Evolutionary conservation across 176 grass and related monocot genomes (phyloP).

Genomic region (Thalia dealbata): DNA sequence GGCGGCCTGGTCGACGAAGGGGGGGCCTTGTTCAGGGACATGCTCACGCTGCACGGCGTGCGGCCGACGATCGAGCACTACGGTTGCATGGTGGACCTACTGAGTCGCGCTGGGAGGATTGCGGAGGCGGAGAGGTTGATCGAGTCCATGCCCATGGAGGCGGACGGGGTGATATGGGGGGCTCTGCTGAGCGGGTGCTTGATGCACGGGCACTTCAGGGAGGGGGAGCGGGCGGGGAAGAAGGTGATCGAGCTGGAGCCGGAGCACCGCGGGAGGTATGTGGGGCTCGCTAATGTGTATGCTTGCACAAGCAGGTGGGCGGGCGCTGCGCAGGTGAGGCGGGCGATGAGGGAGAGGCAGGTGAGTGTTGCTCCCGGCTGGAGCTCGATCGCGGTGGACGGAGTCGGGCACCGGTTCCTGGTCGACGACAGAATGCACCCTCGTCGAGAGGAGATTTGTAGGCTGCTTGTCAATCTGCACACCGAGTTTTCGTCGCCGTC

Average conservation of each 20-base stretch:
- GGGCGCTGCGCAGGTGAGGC: neutral
- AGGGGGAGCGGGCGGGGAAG: neutral
- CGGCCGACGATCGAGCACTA: slow-evolving; percentile 9
- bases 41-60: neutral
- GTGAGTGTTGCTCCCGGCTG: neutral
- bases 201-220: neutral
- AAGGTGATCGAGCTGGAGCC: slow-evolving; percentile 10
- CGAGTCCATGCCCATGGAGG: slow-evolving; percentile 1
- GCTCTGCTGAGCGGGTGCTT: slow-evolving; percentile 13
- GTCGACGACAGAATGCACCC: no score
- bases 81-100: slow-evolving; percentile 10
- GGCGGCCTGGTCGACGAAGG: slow-evolving; percentile 16
- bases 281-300: slow-evolving; percentile 15
- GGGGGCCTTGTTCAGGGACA: neutral
- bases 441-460: no score
- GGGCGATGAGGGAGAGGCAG: neutral
- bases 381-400: neutral
- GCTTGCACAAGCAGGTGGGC: slow-evolving; percentile 6
- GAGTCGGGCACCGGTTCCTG: neutral
- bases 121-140: slow-evolving; percentile 3
- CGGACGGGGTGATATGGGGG: slow-evolving; percentile 9
- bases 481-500: no score
- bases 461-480: no score
- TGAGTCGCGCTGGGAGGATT: neutral
- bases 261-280: slow-evolving; percentile 2